Evolutionary conservation across 73 alveolate genomes (phyloP).

Genomic region (Tetrahymena borealis): DNA sequence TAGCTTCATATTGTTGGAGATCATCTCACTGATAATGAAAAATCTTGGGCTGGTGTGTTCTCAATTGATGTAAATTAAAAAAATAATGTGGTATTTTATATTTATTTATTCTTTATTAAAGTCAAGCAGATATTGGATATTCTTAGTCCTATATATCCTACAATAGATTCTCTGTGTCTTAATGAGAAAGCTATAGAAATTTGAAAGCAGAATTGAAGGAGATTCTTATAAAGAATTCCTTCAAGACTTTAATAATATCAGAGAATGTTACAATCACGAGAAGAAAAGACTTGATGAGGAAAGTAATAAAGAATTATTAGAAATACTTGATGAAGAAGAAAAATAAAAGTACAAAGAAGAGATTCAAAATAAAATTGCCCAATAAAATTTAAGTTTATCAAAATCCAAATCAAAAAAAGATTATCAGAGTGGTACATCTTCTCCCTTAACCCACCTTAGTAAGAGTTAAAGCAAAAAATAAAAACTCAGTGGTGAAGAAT

Average conservation of each 20-base stretch:
- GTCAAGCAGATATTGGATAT: not conserved
- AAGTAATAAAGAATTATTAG: not conserved
- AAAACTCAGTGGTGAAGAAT: not conserved
- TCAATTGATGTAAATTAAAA: not conserved
- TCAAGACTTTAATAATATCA: not conserved
- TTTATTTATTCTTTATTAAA: not conserved
- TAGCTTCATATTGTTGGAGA: not conserved
- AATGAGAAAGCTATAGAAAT: not conserved
- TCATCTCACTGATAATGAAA: not conserved
- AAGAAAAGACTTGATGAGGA: not conserved
- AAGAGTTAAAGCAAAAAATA: not conserved
- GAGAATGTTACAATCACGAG: not conserved
- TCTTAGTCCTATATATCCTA: not conserved
- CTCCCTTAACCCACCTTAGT: not conserved
- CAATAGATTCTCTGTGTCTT: not conserved
- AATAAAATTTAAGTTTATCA: not conserved
- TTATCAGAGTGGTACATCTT: not conserved
- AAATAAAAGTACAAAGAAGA: not conserved
- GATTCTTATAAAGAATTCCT: not conserved
- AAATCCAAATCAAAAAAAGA: not conserved
- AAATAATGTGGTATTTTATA: not conserved
- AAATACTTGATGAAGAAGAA: not conserved
- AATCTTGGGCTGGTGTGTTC: not conserved
- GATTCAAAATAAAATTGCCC: not conserved
- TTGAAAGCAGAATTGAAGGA: not conserved